Percentiles rank a stretch among this genome's conserved stretches.
Conservation (phyloP, 2,329 filamentous ascomycete species). For the Parastagonospora avenae region DNA sequence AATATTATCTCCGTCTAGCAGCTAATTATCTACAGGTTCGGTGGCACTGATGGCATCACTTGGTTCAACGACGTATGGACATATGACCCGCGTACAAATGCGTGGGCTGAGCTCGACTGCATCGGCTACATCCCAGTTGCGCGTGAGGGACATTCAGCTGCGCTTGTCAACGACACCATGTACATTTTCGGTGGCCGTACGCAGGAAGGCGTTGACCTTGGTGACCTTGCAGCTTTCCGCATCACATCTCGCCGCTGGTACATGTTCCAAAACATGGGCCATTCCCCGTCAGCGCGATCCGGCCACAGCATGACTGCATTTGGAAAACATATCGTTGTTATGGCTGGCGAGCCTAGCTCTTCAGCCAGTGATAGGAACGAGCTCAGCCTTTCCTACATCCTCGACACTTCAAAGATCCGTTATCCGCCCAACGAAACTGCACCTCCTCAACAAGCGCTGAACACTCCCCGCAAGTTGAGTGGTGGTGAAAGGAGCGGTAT, state of each 20-base stretch:
- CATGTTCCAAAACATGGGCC: constrained; percentile 99
- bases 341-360: constrained; percentile 93
- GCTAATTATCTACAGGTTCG: constrained; percentile 67
- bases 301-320: constrained; percentile 98
- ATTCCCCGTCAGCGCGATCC: constrained; percentile 88
- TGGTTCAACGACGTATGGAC: constrained; percentile 99
- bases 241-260: constrained; percentile 92
- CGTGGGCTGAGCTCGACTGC: constrained; percentile 89
- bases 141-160: constrained; percentile 91
- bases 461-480: constrained; percentile 51
- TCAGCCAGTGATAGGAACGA: constrained; percentile 80
- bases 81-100: constrained; percentile 82
- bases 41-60: constrained; percentile 90
- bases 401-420: constrained; percentile 94
- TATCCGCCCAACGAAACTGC: constrained; percentile 78
- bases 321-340: constrained; percentile 87
- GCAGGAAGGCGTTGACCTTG: constrained; percentile 88
- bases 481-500: constrained; percentile 53
- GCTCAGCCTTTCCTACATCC: constrained; percentile 83
- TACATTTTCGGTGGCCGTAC: constrained; percentile 97
- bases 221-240: constrained; percentile 86
- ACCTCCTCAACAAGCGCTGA: constrained; percentile 34
- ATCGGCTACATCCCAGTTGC: constrained; percentile 96
- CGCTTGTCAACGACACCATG: constrained; percentile 97
- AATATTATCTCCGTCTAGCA: background rate